Conservation (phyloP, 2,329 filamentous ascomycete species). For the Venturia effusa region DNA sequence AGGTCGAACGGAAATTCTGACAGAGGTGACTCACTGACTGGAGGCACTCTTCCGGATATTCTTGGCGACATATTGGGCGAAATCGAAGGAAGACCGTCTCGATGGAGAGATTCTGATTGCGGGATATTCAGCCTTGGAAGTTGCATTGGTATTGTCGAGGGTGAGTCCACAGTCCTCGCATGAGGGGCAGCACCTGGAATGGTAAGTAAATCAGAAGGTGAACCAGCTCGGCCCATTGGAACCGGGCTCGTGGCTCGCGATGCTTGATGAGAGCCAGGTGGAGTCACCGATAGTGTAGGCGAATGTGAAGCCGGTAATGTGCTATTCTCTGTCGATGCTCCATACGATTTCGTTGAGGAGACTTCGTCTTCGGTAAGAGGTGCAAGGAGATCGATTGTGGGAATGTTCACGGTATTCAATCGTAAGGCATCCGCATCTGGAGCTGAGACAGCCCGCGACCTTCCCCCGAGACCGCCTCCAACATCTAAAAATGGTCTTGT, state of each 20-base stretch:
- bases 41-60: background rate
- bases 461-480: conserved; percentile 19
- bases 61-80: background rate
- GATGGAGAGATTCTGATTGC: background rate
- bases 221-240: conserved; percentile 10
- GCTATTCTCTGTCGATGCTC: background rate
- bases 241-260: conserved; percentile 21
- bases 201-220: conserved; percentile 12
- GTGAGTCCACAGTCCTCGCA: conserved; percentile 14
- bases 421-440: conserved; percentile 42
- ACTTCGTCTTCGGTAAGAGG: conserved; percentile 22
- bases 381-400: conserved; percentile 25
- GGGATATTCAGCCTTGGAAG: background rate
- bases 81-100: background rate
- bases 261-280: conserved; percentile 22
- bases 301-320: conserved; percentile 19
- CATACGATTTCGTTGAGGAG: background rate
- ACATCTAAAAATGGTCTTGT: conserved; percentile 18
- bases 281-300: conserved; percentile 28
- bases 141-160: background rate
- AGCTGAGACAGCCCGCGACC: conserved; percentile 46
- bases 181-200: conserved; percentile 15
- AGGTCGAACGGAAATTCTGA: conserved; percentile 51
- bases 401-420: conserved; percentile 22
- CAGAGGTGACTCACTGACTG: conserved; percentile 27